Conservation (phyloP, 176 grass and related monocot species). For the Oryza australiensis region DNA sequence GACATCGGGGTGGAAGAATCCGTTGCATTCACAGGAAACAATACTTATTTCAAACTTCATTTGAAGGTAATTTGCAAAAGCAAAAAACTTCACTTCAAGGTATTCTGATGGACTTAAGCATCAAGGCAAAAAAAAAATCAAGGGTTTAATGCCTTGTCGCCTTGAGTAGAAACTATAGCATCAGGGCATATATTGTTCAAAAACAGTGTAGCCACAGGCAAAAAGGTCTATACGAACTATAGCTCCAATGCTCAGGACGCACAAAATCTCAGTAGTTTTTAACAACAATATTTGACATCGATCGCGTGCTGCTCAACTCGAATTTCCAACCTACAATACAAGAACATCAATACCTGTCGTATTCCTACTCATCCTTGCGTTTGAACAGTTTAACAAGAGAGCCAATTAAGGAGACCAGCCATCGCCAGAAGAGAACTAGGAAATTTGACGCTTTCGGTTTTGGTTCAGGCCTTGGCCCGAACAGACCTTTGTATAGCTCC, state of each 20-base stretch:
- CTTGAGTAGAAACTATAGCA: neutral
- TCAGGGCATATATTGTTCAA: neutral
- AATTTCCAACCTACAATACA: neutral
- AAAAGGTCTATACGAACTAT: neutral
- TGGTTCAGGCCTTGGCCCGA: conserved; percentile 64
- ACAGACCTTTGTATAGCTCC: conserved; percentile 91
- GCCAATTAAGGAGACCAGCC: conserved; percentile 55
- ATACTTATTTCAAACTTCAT: no score
- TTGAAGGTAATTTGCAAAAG: no score
- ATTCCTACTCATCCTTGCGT: conserved; percentile 43
- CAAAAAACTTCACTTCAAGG: no score
- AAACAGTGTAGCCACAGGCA: neutral
- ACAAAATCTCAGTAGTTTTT: neutral
- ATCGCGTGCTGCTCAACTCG: neutral
- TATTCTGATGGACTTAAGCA: neutral
- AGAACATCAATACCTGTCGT: neutral
- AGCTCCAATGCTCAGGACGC: neutral
- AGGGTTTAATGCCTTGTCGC: neutral
- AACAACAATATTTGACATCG: neutral
- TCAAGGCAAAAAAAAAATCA: neutral
- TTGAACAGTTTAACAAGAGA: conserved; percentile 45
- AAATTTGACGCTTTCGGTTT: conserved; percentile 55
- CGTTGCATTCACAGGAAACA: no score
- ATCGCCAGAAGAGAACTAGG: conserved; percentile 62
- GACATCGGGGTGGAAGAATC: no score